Evolutionary conservation across 179 eudicot genomes (phyloP).

Genomic region (Spinacia oleracea): DNA sequence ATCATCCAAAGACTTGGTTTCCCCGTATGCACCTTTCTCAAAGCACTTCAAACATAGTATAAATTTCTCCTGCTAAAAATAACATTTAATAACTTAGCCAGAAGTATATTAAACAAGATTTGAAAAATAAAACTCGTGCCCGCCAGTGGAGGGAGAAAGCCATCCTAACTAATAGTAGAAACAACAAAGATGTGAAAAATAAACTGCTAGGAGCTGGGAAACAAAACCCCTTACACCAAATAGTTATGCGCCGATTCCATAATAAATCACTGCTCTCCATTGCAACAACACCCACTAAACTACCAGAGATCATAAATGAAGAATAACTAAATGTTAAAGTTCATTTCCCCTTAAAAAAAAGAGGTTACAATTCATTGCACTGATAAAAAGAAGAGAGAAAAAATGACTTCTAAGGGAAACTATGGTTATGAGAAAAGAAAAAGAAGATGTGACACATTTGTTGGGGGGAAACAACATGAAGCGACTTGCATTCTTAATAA

Average conservation of each 20-base stretch:
- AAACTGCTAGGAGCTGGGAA: not conserved
- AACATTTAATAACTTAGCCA: not conserved
- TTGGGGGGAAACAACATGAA: not conserved
- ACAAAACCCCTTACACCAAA: not conserved
- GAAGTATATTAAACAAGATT: not conserved
- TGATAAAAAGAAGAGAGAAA: not conserved
- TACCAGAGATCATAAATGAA: not conserved
- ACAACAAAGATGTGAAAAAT: not conserved
- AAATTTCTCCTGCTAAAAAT: conserved; percentile 50
- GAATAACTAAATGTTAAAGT: not conserved
- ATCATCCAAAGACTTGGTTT: conserved; percentile 56
- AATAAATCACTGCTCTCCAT: not conserved
- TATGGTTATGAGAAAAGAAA: not conserved
- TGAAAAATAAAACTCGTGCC: not conserved
- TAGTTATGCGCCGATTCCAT: not conserved
- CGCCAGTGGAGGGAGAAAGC: not conserved
- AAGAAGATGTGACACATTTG: not conserved
- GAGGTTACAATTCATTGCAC: not conserved
- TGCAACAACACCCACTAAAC: not conserved
- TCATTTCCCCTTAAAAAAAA: not conserved
- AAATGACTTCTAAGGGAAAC: not conserved
- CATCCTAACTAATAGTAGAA: not conserved
- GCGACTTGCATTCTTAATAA: not conserved
- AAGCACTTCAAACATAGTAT: conserved; percentile 68
- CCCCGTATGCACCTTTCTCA: conserved; percentile 57